Base-by-base conservation (phyloP, 1,284 basidiomycete species). In the Cutaneotrichosporon mucoides region DNA sequence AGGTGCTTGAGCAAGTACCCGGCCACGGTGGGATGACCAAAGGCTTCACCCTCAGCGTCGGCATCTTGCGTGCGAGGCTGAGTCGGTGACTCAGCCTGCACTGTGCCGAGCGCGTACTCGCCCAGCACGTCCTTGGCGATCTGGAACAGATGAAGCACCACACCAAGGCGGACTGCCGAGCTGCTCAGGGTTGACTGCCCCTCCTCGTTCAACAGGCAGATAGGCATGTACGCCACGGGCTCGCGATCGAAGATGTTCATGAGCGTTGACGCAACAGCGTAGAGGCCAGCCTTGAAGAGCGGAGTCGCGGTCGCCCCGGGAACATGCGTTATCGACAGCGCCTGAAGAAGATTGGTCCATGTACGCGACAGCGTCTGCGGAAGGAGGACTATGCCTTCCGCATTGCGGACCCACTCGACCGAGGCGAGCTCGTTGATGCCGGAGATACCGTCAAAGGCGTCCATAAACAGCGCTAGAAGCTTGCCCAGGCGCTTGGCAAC, bases 321-420 rank as follows among this genome's bases (percentile, higher is more conserved):
- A 8, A 51, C 59, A 38, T 40, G 59, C 8, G 44, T 45, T 16
- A 57, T 54, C 6, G 60, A 53, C 42, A 76, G 51, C 1, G 71
- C 70, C 7, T 56, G 33, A 8, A 77, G 57, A n/a, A 76, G 57
- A 49, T 75, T 74, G 10, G 47, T 48, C 75, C 75, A 77, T 1
- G 73, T 60, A 16, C 47, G 53, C 6, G 68, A 70, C 1, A 77
- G 49, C 5, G 49, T 47, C 1, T 52, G 33, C 1, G 75, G 73
- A 5, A 77, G 57, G 8, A 72, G 40, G 0, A 62, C 56, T 0
- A 63, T 48, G 3, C 59, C 68, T 10, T 60, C 54, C 40, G 24
- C 38, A 38, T 57, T 60, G 44, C 47, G 62, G n/a, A 68, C 57
- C 69, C 68, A 72, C 15, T 67, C 58, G 9, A 67, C 55, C 1